Evolutionary conservation across 345 rosid genomes (phyloP), one percentile per base, ranked within the genome.

Genomic region (Populus nigra): DNA sequence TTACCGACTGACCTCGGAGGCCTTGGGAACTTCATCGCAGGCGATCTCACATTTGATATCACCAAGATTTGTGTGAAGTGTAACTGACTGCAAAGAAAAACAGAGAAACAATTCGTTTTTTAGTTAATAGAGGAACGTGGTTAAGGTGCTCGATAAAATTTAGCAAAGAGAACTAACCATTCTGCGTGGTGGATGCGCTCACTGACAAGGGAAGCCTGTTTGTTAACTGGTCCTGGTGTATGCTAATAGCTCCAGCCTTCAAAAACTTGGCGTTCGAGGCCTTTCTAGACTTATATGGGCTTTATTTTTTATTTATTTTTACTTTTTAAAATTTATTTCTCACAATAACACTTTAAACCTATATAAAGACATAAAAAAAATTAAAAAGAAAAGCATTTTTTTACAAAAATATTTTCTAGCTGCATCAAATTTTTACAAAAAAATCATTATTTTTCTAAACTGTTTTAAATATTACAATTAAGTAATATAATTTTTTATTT

Each of bases 11-110:
- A 91, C 99, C 99, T 93, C 98, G 36, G 98, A 91, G 50, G 94
- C 83, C 83, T 96, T 96, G 69, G 97, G 86, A 55, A 92, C 99
- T 84, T 93, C 98, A 83, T 96, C 98, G 69, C 99, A 96, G 79
- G 88, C 89, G 86, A 96, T 86, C 88, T 96, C 99, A 83, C 99
- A 93, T 88, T 96, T 96, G 78, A 96, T 89, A 80, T 96, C 99
- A 18, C 98, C 99, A 25, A 96, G 97, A 84, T 92, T 96, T 41
- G 98, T 96, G 88, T 93, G 98, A 77, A 96, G 81, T n/a, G 99
- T 96, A 65, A 93, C 98, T 5, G 98, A 90, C 99, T 96, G 89
- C 83, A 61, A 75, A n/a, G 25, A 53, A 55, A 55, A 59, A 31
- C 33, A 5, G 17, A 45, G 20, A 29, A 39, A 11, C 55, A 15